A percentile compares a stretch with the other conserved stretches of the same genome.
phyloP scores from a whole-genome alignment of 176 grass and related monocot genomes.

The Triticum urartu region DNA sequence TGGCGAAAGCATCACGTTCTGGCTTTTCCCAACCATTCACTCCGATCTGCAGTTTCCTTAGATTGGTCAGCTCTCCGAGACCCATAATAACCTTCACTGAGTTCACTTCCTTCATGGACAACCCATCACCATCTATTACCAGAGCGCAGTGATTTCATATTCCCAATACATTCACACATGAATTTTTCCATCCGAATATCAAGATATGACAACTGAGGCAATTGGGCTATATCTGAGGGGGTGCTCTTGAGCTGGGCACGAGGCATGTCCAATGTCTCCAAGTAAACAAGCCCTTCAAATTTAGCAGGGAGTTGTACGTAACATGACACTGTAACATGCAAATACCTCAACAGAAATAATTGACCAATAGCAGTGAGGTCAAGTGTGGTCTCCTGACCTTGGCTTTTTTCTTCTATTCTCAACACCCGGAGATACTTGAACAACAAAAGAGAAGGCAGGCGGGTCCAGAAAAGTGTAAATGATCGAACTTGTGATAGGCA shows the following conservation, averaged over 20 bases:
- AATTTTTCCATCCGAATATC: background rate
- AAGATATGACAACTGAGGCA: background rate
- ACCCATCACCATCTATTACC: rapidly evolving
- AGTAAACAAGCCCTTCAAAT: background rate
- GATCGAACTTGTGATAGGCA: background rate
- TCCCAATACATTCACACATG: background rate
- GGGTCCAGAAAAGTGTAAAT: background rate
- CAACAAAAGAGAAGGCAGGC: background rate
- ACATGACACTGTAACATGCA: background rate
- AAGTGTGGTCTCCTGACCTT: rapidly evolving
- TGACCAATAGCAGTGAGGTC: background rate
- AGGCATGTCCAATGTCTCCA: background rate
- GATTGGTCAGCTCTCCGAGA: background rate
- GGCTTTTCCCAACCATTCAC: rapidly evolving
- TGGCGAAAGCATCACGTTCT: background rate
- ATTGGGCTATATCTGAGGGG: background rate
- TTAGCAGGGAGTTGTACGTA: background rate
- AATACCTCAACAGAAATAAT: background rate
- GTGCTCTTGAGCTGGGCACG: rapidly evolving
- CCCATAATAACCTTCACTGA: background rate
- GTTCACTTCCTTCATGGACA: too few species aligned
- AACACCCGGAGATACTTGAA: background rate
- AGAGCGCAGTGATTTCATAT: background rate
- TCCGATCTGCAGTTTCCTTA: rapidly evolving
- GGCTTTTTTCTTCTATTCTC: background rate